Evolutionary conservation across 371 early-diverging fungal genomes (phyloP).

Genomic region (Mortierella sp.): DNA sequence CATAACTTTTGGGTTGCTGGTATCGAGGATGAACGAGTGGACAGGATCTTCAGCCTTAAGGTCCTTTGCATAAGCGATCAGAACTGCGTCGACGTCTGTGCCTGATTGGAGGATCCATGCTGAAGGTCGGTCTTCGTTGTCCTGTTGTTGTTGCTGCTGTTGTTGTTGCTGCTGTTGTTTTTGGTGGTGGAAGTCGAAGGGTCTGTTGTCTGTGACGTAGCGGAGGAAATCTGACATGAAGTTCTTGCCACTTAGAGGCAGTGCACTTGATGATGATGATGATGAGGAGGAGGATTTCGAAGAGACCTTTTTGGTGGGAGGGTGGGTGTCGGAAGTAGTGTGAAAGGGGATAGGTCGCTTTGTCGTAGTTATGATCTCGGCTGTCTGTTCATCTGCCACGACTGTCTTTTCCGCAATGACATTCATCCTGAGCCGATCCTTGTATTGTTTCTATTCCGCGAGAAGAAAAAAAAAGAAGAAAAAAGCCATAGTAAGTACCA

Average conservation of each 20-base stretch:
- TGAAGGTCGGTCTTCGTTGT: background rate
- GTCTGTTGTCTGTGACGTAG: background rate
- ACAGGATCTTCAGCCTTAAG: background rate
- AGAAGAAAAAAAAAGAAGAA: background rate
- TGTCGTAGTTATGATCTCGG: background rate
- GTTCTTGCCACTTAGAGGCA: background rate
- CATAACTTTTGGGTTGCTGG: background rate
- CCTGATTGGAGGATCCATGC: background rate
- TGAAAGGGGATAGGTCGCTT: background rate
- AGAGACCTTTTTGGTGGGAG: background rate
- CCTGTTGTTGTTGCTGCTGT: background rate
- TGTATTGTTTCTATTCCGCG: background rate
- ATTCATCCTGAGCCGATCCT: background rate
- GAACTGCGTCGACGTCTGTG: background rate
- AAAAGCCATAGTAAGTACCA: background rate
- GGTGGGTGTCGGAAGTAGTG: background rate
- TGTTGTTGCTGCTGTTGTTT: background rate
- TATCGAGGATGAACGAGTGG: conserved; percentile 9
- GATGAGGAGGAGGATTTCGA: background rate
- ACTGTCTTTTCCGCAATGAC: conserved; percentile 1
- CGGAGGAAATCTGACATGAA: background rate
- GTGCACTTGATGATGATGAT: background rate
- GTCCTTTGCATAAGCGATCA: background rate
- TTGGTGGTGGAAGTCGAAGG: background rate
- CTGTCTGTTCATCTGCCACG: background rate